Evolutionary conservation across 2,329 filamentous ascomycete species (phyloP).

Genomic region (Penicillium palitans): DNA sequence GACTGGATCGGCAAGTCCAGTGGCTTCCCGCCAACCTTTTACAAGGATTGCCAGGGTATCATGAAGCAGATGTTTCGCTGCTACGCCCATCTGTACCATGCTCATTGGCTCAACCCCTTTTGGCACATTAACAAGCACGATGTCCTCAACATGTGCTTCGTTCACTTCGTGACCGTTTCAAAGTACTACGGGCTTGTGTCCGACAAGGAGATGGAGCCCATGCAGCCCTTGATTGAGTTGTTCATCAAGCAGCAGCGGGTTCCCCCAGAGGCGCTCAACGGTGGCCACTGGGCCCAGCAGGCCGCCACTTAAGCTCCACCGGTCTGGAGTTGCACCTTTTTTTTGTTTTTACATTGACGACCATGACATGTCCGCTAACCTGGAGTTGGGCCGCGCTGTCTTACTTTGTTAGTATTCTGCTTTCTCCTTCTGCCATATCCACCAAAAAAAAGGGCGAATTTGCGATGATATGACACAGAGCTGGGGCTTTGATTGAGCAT

Average conservation of each 20-base stretch:
- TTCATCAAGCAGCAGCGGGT: slow-evolving; percentile 89
- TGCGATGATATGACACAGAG: slow-evolving; percentile 26
- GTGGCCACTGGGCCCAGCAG: slow-evolving; percentile 46
- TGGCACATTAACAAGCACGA: slow-evolving; percentile 72
- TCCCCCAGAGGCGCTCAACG: slow-evolving; percentile 61
- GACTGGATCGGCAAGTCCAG: slow-evolving; percentile 88
- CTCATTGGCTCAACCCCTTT: slow-evolving; percentile 83
- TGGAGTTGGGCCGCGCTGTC: slow-evolving; percentile 36
- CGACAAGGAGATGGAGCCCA: slow-evolving; percentile 88
- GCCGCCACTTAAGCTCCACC: slow-evolving; percentile 29
- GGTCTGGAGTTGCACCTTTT: slow-evolving; percentile 16
- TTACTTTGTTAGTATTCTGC: slow-evolving; percentile 25
- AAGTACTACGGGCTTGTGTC: slow-evolving; percentile 81
- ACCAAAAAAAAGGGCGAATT: slow-evolving; percentile 16
- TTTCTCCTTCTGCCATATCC: slow-evolving; percentile 20
- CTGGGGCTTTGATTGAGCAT: slow-evolving; percentile 35
- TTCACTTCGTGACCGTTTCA: slow-evolving; percentile 77
- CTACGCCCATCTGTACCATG: slow-evolving; percentile 97
- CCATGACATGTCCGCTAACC: slow-evolving; percentile 34
- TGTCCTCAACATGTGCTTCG: slow-evolving; percentile 83
- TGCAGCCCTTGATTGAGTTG: slow-evolving; percentile 90
- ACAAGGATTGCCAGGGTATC: slow-evolving; percentile 87
- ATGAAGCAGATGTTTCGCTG: slow-evolving; percentile 99
- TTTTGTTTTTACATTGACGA: slow-evolving; percentile 20
- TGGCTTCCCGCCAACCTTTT: slow-evolving; percentile 87